A percentile compares a stretch with the other conserved stretches of the same genome.
Evolutionary conservation across 108 stramenopile species (phyloP).

Genomic region (Licmophora abbreviata): DNA sequence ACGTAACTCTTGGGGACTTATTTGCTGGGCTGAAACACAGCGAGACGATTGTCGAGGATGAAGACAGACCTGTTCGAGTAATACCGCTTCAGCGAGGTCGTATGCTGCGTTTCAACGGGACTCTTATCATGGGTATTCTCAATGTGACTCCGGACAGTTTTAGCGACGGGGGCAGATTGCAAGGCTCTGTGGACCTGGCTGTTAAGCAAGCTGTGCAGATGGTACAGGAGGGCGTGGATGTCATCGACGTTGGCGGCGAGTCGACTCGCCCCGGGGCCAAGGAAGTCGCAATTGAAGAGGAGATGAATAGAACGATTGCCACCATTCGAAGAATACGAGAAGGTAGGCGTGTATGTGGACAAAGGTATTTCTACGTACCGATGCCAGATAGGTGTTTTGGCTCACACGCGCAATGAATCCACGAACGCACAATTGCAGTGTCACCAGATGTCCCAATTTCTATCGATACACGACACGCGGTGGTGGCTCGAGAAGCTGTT

Average conservation of each 20-base stretch:
- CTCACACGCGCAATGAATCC: no score
- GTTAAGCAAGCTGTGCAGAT: constrained; percentile 70
- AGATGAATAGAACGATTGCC: constrained; percentile 77
- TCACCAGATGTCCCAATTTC: constrained; percentile 73
- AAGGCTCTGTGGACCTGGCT: constrained; percentile 40
- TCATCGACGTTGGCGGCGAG: constrained; percentile 96
- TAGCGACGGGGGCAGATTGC: constrained; percentile 86
- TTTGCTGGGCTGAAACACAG: constrained; percentile 12
- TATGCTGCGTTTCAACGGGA: constrained; percentile 55
- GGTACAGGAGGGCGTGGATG: constrained; percentile 76
- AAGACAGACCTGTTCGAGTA: constrained; percentile 23
- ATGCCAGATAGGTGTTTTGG: no score
- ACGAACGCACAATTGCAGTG: neutral
- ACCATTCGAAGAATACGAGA: constrained; percentile 76
- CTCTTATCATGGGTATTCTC: constrained; percentile 90
- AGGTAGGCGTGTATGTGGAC: constrained; percentile 3
- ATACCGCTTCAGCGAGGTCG: constrained; percentile 66
- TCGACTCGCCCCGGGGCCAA: constrained; percentile 89
- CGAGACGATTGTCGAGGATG: constrained; percentile 6
- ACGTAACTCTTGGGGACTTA: constrained; percentile 34
- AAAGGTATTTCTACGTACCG: neutral
- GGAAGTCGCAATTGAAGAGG: constrained; percentile 60
- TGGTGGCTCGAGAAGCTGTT: constrained; percentile 80
- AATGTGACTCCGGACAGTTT: constrained; percentile 97
- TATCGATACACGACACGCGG: constrained; percentile 91